phyloP scores from a whole-genome alignment of 495 filamentous ascomycete species.

The Achaetomiella virescens region DNA sequence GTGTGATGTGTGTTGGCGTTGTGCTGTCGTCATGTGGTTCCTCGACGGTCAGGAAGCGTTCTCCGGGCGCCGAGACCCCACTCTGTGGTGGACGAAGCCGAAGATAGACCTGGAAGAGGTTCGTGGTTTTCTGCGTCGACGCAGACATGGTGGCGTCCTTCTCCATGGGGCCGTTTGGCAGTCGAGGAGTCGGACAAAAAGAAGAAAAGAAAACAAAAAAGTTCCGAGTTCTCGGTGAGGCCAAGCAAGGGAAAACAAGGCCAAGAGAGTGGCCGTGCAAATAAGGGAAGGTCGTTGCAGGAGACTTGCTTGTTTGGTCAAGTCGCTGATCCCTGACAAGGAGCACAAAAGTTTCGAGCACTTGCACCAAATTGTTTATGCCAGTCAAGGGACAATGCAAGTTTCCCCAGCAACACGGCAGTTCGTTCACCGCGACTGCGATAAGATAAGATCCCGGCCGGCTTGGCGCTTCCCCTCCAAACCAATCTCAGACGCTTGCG shows the following conservation, averaged over 20 bases:
- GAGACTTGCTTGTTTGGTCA: too few species aligned
- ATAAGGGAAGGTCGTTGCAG: not conserved
- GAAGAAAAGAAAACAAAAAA: too few species aligned
- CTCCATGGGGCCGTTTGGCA: slow-evolving; percentile 14
- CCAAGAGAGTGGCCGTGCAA: too few species aligned
- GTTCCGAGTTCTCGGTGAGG: too few species aligned
- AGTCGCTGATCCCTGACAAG: not conserved
- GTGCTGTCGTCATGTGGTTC: slow-evolving; percentile 40
- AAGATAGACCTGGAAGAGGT: slow-evolving; percentile 87
- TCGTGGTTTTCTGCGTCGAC: slow-evolving; percentile 32
- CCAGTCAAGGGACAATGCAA: not conserved
- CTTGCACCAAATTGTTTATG: slow-evolving; percentile 8
- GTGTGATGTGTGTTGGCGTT: slow-evolving; percentile 72
- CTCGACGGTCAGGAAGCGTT: slow-evolving; percentile 78
- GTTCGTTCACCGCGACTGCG: not conserved
- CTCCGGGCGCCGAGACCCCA: slow-evolving; percentile 34
- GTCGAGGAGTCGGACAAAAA: not conserved
- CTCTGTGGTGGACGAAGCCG: slow-evolving; percentile 70
- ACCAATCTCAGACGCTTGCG: too few species aligned
- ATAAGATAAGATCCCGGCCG: slow-evolving; percentile 26
- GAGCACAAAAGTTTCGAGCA: not conserved
- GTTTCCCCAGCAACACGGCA: slow-evolving; percentile 12
- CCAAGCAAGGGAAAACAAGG: too few species aligned
- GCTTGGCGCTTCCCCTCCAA: too few species aligned
- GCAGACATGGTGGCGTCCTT: slow-evolving; percentile 17